Conservation (phyloP, 768 basidiomycete genomes). For the Melanogaster broomeanus region DNA sequence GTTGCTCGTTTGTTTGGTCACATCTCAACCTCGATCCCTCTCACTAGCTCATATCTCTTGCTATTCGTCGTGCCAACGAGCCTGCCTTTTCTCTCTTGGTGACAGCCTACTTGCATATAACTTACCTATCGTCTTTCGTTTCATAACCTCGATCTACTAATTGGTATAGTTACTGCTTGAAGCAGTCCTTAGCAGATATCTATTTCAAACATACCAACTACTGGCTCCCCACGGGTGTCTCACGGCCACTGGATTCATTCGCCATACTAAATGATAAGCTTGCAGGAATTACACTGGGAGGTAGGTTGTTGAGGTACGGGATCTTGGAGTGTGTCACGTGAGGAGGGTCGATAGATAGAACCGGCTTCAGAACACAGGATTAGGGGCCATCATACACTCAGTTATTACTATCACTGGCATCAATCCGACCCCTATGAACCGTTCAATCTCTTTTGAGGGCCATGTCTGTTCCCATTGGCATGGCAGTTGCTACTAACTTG, state of each 20-base stretch:
- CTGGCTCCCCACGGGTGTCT: too few species aligned
- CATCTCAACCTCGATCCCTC: not conserved
- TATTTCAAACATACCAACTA: not conserved
- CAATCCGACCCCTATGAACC: too few species aligned
- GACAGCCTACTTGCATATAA: not conserved
- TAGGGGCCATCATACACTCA: too few species aligned
- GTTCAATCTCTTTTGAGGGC: too few species aligned
- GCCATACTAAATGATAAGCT: not conserved
- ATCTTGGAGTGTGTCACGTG: too few species aligned
- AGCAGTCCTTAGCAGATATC: slow-evolving; percentile 8
- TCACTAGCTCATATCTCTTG: slow-evolving; percentile 13
- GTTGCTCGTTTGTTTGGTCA: slow-evolving; percentile 7
- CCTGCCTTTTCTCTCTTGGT: not conserved
- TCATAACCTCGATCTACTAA: not conserved
- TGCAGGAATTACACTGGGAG: too few species aligned
- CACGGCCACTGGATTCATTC: not conserved
- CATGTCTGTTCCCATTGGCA: too few species aligned
- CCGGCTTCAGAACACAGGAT: too few species aligned
- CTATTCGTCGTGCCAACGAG: not conserved
- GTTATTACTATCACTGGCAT: too few species aligned
- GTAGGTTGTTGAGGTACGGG: too few species aligned
- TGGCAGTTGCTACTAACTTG: too few species aligned
- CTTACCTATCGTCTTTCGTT: not conserved
- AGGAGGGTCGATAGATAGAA: too few species aligned
- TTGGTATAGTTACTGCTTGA: slow-evolving; percentile 5